These are phyloP conservation scores for Colletotrichum kahawae DNA, from an alignment of 2,329 filamentous ascomycete genomes.

Conservation along the genomic window DNA sequence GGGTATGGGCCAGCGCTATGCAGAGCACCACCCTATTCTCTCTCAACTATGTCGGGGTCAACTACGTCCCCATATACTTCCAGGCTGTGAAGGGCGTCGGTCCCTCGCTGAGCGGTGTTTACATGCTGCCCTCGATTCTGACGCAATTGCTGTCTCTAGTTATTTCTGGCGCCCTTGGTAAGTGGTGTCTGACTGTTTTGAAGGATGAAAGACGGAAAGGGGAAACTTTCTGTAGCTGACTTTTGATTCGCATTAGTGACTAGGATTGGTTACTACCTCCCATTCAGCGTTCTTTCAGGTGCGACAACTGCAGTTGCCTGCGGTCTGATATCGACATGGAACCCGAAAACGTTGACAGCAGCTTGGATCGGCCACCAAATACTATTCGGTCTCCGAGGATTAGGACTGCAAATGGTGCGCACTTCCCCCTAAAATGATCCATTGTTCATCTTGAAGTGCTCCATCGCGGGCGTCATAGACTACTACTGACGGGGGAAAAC, in stretches of 20 bases:
- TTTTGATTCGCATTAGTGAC: neutral
- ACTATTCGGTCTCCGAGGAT: neutral
- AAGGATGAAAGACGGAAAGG: neutral
- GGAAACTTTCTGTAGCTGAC: too few relatives aligned
- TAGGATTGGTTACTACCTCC: neutral
- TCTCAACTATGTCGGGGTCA: neutral
- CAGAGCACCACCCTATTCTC: neutral
- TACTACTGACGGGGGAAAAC: neutral
- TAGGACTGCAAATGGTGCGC: neutral
- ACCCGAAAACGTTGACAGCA: neutral
- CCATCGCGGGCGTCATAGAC: neutral
- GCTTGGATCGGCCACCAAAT: neutral
- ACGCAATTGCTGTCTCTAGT: neutral
- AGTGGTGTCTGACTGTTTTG: neutral
- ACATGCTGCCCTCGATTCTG: neutral
- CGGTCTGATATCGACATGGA: neutral
- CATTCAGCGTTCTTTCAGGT: neutral
- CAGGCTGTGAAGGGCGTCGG: neutral
- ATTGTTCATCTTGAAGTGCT: accelerated
- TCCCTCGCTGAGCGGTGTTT: neutral
- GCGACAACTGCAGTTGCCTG: neutral
- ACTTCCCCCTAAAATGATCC: neutral
- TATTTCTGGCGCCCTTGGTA: neutral
- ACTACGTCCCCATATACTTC: neutral
- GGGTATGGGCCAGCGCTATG: neutral